Conservation (phyloP, 192 early-diverging fungal genomes). For the Globomyces pollinis-pini region DNA sequence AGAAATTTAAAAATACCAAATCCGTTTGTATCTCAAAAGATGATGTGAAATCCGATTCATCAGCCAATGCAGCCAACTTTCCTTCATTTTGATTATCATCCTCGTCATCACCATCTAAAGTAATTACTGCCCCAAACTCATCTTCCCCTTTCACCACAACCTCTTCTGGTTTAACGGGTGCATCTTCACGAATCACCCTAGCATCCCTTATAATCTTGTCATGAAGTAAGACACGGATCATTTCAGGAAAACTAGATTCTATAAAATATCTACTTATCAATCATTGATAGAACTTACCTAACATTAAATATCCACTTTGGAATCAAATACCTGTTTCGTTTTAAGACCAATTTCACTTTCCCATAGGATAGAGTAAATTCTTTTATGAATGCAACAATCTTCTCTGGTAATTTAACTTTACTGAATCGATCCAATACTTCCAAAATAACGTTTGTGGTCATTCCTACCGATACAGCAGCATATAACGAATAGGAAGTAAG, state of each 20-base stretch:
- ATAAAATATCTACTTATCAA: slow-evolving; percentile 93
- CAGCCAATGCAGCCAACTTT: neutral
- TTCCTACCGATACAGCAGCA: slow-evolving; percentile 94
- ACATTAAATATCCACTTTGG: neutral
- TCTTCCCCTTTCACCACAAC: neutral
- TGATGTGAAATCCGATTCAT: slow-evolving; percentile 45
- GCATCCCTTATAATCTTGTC: slow-evolving; percentile 68
- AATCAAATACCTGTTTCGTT: neutral
- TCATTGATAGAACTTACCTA: slow-evolving; percentile 4
- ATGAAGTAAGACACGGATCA: slow-evolving; percentile 72
- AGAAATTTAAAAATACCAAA: too few relatives aligned
- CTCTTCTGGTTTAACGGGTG: neutral
- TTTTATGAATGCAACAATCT: slow-evolving; percentile 70
- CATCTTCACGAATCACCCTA: slow-evolving; percentile 50
- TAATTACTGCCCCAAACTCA: slow-evolving; percentile 50
- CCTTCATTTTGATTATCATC: slow-evolving; percentile 30
- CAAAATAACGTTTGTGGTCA: slow-evolving; percentile 89
- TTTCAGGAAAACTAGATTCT: slow-evolving; percentile 86
- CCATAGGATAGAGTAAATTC: slow-evolving; percentile 91
- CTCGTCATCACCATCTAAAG: slow-evolving; percentile 43
- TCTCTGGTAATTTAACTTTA: slow-evolving; percentile 73
- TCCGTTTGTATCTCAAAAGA: slow-evolving; percentile 40
- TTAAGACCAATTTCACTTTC: slow-evolving; percentile 84
- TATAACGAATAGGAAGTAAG: slow-evolving; percentile 93
- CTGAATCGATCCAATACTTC: slow-evolving; percentile 70